Base-by-base conservation (phyloP, 805 yeast species). In the Saccharomycopsis babjevae region DNA sequence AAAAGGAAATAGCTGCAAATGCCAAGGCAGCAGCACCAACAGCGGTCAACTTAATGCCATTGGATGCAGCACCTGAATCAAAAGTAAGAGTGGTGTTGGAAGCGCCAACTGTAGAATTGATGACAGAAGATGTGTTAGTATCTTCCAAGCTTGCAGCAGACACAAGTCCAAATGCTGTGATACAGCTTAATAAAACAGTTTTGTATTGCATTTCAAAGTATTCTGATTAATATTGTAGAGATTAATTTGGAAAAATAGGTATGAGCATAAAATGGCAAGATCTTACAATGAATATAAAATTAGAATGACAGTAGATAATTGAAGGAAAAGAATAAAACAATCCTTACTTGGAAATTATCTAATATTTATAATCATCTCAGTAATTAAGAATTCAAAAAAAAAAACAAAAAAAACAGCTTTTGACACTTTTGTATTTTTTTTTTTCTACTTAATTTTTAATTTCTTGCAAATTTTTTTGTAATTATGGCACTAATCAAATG, bases 171-270 rank as follows among this genome's bases (percentile, higher is more conserved):
- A 69, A 68, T 57, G 65, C 67, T 59, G 67, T 61, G 52, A 71
- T 65, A 58, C 70, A 62, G 62, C 66, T 38, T 57, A 66, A 57
- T 62, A 67, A 66, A 60, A 66, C 62, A 62, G 62, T 63, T 64
- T 66, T 66, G 71, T 69, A 69, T 62, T 70, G 72, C 72, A 70
- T 70, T 67, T 52, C 67, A 57, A 20, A 13, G 46, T 38, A 32
- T 22, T 52, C 18, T 32, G 15, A 30, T 52, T 52, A 32, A n/a
- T 52, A 46, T 46, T 25, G 28, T 46, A 11, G 32, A 11, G 18
- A 18, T 18, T 42, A 42, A 46, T 46, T 16, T 46, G 52, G 22
- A 18, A 32, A 46, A n/a, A 46, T 25, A 28, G 16, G 13, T 22
- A 22, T n/a, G 32, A 20, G 28, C 25, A 13, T 22, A 22, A 20